These are phyloP conservation scores for Solanum bukasovii DNA, from an alignment of 257 asterid species.

Conservation along the genomic window DNA sequence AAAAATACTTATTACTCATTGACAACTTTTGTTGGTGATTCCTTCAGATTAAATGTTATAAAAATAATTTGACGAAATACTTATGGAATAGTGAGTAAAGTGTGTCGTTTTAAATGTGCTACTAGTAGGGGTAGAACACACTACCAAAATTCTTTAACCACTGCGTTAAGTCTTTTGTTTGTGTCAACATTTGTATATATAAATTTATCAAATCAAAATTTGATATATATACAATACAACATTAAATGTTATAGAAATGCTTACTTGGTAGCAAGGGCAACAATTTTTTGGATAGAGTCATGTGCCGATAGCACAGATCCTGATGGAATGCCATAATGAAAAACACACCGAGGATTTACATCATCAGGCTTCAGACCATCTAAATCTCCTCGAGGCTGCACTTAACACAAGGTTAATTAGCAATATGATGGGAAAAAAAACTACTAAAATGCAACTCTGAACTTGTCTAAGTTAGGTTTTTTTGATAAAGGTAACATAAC, in stretches of 20 bases:
- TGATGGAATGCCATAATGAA: constrained; percentile 81
- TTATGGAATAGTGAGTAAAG: too few species aligned
- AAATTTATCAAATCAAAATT: too few species aligned
- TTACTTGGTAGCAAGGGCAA: constrained; percentile 77
- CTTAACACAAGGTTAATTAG: neutral
- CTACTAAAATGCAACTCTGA: too few species aligned
- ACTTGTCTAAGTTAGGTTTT: neutral
- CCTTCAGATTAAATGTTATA: too few species aligned
- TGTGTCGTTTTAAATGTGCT: too few species aligned
- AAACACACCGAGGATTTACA: constrained; percentile 50
- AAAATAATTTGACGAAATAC: too few species aligned
- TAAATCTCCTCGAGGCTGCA: constrained; percentile 62
- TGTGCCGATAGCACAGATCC: constrained; percentile 49
- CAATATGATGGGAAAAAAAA: neutral
- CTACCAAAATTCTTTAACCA: neutral
- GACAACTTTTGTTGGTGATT: neutral
- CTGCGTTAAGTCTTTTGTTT: neutral
- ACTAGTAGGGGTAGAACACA: neutral
- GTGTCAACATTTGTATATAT: neutral
- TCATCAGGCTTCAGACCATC: constrained; percentile 63
- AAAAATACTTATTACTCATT: fast-evolving
- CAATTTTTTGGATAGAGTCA: constrained; percentile 54
- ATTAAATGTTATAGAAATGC: neutral
- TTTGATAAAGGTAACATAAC: too few species aligned
- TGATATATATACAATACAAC: neutral